A percentile compares a stretch with the other conserved stretches of the same genome.
Conservation (phyloP, 805 yeast genomes). For the Diddensiella caesifluorescens region DNA sequence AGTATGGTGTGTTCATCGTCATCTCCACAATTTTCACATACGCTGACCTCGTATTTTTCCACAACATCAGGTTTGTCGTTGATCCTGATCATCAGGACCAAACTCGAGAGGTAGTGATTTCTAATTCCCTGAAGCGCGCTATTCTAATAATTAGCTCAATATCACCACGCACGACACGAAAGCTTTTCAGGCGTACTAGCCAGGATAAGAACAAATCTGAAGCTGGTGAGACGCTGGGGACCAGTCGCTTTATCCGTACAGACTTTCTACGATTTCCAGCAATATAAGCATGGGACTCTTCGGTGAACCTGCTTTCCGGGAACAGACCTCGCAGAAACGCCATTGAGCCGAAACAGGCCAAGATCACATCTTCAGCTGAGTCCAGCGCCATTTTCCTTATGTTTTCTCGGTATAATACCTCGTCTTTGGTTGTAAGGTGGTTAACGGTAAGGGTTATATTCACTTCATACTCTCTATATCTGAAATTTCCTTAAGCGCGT, state of each 20-base stretch:
- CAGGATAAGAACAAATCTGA: conserved; percentile 4
- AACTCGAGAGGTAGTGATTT: not conserved
- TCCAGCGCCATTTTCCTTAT: too few species aligned
- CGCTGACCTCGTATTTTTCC: not conserved
- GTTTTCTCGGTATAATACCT: too few species aligned
- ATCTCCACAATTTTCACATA: not conserved
- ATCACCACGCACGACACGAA: too few species aligned
- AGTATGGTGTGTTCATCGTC: not conserved
- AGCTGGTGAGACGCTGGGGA: not conserved
- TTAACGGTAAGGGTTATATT: not conserved
- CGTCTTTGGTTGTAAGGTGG: not conserved
- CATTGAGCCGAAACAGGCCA: conserved; percentile 43
- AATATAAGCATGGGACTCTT: not conserved
- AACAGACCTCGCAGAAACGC: conserved; percentile 51
- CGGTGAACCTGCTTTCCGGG: conserved; percentile 36
- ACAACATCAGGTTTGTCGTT: not conserved
- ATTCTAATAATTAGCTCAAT: too few species aligned
- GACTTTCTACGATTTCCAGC: too few species aligned
- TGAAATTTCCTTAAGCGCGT: conserved; percentile 77
- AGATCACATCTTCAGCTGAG: not conserved
- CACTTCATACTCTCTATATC: conserved; percentile 54
- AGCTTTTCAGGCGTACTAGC: too few species aligned
- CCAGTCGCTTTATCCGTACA: conserved; percentile 5
- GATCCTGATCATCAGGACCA: not conserved
- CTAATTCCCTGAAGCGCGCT: not conserved